Conservation (phyloP, 345 rosid species). For the Melaleuca quinquenervia region DNA sequence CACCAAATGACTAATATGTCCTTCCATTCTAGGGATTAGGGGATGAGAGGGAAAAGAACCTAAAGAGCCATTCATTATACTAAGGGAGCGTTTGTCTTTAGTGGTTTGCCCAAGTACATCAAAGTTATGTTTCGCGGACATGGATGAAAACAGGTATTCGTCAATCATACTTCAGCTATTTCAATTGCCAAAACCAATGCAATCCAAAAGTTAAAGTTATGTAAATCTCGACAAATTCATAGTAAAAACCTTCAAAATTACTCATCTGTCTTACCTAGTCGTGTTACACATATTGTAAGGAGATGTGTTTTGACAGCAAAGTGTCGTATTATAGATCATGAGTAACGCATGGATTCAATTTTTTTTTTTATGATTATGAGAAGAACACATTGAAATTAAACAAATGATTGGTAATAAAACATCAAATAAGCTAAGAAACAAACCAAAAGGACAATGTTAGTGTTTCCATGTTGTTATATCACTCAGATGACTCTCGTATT, state of each 20-base stretch:
- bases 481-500: neutral
- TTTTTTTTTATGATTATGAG: neutral
- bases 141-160: too few species aligned
- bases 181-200: neutral
- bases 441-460: neutral
- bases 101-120: neutral
- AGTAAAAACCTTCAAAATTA: too few species aligned
- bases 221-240: neutral
- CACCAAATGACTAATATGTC: too few species aligned
- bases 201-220: neutral
- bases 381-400: neutral
- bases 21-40: too few species aligned
- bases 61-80: too few species aligned
- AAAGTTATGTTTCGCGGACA: neutral
- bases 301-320: neutral
- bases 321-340: neutral
- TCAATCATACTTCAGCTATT: too few species aligned
- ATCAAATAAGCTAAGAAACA: neutral
- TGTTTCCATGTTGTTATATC: fast-evolving
- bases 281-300: neutral
- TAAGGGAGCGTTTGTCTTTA: neutral
- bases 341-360: neutral
- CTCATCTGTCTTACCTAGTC: neutral
- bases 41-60: too few species aligned
- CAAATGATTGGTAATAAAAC: neutral